Percentiles rank a stretch among this genome's conserved stretches.
Evolutionary conservation across 2,329 filamentous ascomycete genomes (phyloP).

Genomic region (Ascomycota sp.): DNA sequence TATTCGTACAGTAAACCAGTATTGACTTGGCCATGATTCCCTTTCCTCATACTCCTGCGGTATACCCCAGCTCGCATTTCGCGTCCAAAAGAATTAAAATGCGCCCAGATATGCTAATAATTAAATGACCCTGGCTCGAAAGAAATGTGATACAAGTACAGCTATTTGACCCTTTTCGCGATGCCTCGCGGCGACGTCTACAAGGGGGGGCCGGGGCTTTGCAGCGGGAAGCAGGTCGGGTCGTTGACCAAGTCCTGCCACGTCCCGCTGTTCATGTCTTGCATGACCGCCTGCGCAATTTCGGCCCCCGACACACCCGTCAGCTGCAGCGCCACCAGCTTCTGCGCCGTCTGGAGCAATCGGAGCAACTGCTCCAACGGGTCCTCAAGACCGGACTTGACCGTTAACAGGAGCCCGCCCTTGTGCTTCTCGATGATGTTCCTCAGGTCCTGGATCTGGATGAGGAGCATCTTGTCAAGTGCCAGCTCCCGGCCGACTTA

Average conservation of each 20-base stretch:
- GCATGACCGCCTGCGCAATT: conserved; percentile 4
- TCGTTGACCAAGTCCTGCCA: conserved; percentile 5
- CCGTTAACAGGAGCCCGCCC: conserved; percentile 6
- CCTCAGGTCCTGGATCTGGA: conserved; percentile 11
- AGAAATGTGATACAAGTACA: background rate
- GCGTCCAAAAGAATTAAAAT: too few relatives aligned
- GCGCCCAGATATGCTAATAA: too few relatives aligned
- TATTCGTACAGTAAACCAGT: too few relatives aligned
- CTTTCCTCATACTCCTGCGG: too few relatives aligned
- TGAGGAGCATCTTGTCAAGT: conserved; percentile 8
- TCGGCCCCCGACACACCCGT: conserved; percentile 6
- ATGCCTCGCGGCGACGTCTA: too few relatives aligned
- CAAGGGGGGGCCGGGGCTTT: too few relatives aligned
- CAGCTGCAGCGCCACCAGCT: conserved; percentile 12
- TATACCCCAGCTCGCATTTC: too few relatives aligned
- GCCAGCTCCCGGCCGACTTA: conserved; percentile 16
- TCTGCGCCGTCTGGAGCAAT: conserved; percentile 11
- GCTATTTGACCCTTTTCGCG: too few relatives aligned
- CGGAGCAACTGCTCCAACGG: conserved; percentile 12
- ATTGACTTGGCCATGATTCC: too few relatives aligned
- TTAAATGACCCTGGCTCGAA: too few relatives aligned
- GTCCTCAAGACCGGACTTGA: conserved; percentile 7
- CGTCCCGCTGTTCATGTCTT: conserved; percentile 4
- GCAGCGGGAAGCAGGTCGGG: background rate
- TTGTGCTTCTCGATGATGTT: conserved; percentile 11